Evolutionary conservation across 352 stramenopile species (phyloP).

Genomic region (Globisporangium rhizosaccharum): DNA sequence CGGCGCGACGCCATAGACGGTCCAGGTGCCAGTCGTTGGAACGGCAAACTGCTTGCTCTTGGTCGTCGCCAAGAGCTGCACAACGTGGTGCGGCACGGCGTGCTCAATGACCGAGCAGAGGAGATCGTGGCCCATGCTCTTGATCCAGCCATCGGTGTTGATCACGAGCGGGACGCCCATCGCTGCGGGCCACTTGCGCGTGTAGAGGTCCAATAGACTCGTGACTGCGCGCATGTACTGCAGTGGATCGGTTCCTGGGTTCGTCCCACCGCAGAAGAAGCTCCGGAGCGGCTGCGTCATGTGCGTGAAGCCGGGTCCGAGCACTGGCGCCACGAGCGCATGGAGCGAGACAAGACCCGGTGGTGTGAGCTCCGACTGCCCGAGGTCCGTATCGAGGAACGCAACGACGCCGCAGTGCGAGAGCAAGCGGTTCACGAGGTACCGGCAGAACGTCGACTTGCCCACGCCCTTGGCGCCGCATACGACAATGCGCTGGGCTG

Average conservation of each 20-base stretch:
- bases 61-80: constrained; percentile 90
- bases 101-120: constrained; percentile 88
- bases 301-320: constrained; percentile 90
- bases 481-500: constrained; percentile 74
- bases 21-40: constrained; percentile 40
- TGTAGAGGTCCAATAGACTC: constrained; percentile 60
- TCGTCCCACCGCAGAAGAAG: constrained; percentile 74
- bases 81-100: constrained; percentile 85
- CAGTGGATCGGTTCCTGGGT: constrained; percentile 68
- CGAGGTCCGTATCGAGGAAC: constrained; percentile 94
- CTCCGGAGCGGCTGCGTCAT: constrained; percentile 73
- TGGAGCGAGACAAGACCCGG: constrained; percentile 92
- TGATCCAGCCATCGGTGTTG: constrained; percentile 97
- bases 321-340: constrained; percentile 79
- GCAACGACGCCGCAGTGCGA: constrained; percentile 65
- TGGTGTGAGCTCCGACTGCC: constrained; percentile 93
- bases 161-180: constrained; percentile 86
- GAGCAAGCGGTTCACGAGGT: constrained; percentile 91
- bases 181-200: constrained; percentile 32
- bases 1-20: constrained; percentile 48
- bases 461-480: constrained; percentile 94
- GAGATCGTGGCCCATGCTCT: constrained; percentile 95
- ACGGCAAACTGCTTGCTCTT: constrained; percentile 86
- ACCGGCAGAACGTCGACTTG: constrained; percentile 95
- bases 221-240: constrained; percentile 73